phyloP scores from a whole-genome alignment of 345 rosid species.

The Eucalyptus coolabah region DNA sequence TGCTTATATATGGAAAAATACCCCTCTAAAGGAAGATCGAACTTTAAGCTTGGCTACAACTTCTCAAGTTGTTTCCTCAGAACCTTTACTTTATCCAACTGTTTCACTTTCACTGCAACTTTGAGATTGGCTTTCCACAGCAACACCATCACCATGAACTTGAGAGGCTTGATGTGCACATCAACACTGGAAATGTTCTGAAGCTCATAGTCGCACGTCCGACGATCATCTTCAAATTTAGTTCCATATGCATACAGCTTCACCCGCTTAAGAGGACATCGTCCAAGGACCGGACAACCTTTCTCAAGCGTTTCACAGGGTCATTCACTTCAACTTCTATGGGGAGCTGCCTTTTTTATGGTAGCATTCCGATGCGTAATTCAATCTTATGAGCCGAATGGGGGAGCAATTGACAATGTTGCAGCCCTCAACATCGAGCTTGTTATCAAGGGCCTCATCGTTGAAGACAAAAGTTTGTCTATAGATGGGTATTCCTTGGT shows the following conservation, averaged over 20 bases:
- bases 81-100: no score
- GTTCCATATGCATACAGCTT: no score
- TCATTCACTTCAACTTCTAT: slow-evolving; percentile 17
- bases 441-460: slow-evolving; percentile 5
- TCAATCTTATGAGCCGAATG: slow-evolving; percentile 8
- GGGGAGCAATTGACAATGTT: slow-evolving; percentile 7
- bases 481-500: slow-evolving; percentile 1
- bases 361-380: slow-evolving; percentile 14
- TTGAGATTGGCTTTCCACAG: no score
- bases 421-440: neutral
- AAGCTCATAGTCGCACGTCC: fast-evolving
- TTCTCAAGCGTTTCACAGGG: slow-evolving; percentile 16
- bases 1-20: no score
- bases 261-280: no score
- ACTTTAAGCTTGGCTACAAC: no score
- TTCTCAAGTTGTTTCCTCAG: no score
- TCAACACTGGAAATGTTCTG: no score
- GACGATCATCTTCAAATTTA: no score
- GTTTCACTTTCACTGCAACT: fast-evolving
- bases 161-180: no score
- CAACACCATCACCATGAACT: no score
- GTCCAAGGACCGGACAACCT: neutral
- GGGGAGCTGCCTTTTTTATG: neutral
- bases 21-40: no score
- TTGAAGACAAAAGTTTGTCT: slow-evolving; percentile 19